Evolutionary conservation across 2,329 filamentous ascomycete genomes (phyloP).

Genomic region (Fusarium denticulatum): DNA sequence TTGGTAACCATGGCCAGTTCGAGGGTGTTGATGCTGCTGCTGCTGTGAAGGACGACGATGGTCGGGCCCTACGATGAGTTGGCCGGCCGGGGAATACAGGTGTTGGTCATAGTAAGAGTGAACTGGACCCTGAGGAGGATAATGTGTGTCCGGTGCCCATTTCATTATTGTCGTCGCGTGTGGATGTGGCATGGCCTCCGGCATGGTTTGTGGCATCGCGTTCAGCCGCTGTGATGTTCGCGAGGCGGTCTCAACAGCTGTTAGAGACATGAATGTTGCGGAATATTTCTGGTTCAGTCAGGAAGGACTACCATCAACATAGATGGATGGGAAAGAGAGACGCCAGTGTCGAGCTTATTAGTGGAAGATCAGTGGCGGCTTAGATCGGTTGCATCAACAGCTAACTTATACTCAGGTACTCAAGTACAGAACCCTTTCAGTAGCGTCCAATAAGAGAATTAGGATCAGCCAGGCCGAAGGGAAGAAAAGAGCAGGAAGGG

Average conservation of each 20-base stretch:
- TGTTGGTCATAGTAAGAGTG: slow-evolving; percentile 42
- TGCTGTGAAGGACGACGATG: slow-evolving; percentile 20
- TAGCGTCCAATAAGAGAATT: slow-evolving; percentile 31
- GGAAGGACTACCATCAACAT: slow-evolving; percentile 20
- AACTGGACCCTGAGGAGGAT: slow-evolving; percentile 29
- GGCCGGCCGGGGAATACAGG: slow-evolving; percentile 41
- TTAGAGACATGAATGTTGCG: slow-evolving; percentile 35
- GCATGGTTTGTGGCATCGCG: slow-evolving; percentile 39
- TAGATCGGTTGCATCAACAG: slow-evolving; percentile 39
- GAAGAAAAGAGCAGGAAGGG: slow-evolving; percentile 30
- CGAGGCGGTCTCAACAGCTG: slow-evolving; percentile 29
- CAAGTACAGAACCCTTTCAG: slow-evolving; percentile 13
- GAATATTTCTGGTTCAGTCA: slow-evolving; percentile 12
- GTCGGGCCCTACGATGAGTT: slow-evolving; percentile 34
- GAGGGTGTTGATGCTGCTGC: slow-evolving; percentile 15
- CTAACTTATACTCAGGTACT: slow-evolving; percentile 38
- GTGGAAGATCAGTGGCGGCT: slow-evolving; percentile 30
- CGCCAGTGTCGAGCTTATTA: slow-evolving; percentile 24
- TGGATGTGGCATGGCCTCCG: slow-evolving; percentile 41
- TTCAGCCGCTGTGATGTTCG: slow-evolving; percentile 24
- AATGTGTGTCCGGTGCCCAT: slow-evolving; percentile 34
- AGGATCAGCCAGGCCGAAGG: slow-evolving; percentile 30
- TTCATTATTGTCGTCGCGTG: slow-evolving; percentile 29
- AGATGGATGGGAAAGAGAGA: slow-evolving; percentile 23
- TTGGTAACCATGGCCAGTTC: slow-evolving; percentile 22